phyloP scores from a whole-genome alignment of 768 basidiomycete genomes.

The Suillus subalutaceus region DNA sequence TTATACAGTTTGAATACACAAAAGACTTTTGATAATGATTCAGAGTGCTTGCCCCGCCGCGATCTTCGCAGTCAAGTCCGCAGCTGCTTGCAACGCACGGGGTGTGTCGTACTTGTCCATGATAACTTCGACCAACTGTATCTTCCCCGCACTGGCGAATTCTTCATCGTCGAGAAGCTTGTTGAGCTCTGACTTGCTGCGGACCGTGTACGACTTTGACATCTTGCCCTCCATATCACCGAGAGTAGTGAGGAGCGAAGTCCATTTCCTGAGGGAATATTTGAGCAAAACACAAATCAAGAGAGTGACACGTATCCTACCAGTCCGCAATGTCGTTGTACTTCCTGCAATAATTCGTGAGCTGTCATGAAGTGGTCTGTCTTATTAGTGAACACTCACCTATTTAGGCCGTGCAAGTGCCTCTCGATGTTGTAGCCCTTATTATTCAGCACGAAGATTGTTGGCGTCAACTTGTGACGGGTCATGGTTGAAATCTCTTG shows the following conservation, averaged over 20 bases:
- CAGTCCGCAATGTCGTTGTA: slow-evolving; percentile 90
- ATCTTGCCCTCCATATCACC: slow-evolving; percentile 51
- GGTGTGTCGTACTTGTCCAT: slow-evolving; percentile 80
- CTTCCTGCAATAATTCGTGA: slow-evolving; percentile 43
- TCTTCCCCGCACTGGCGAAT: slow-evolving; percentile 66
- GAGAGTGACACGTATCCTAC: slow-evolving; percentile 28
- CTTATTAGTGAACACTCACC: slow-evolving; percentile 35
- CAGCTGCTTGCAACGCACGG: slow-evolving; percentile 55
- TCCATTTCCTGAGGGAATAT: slow-evolving; percentile 54
- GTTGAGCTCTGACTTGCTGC: slow-evolving; percentile 67
- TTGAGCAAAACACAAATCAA: not conserved
- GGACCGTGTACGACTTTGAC: slow-evolving; percentile 66
- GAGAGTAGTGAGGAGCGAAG: slow-evolving; percentile 60
- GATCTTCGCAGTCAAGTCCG: slow-evolving; percentile 33
- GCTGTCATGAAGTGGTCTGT: not conserved
- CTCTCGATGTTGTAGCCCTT: slow-evolving; percentile 89
- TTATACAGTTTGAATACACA: not conserved
- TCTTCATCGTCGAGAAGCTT: slow-evolving; percentile 61
- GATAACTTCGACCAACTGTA: slow-evolving; percentile 80
- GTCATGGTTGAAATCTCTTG: slow-evolving; percentile 90
- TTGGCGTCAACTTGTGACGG: slow-evolving; percentile 69
- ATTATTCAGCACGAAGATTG: slow-evolving; percentile 84
- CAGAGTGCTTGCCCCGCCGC: slow-evolving; percentile 21
- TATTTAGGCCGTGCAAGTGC: slow-evolving; percentile 64
- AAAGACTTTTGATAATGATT: not conserved